Base-by-base conservation (phyloP, 768 basidiomycete genomes). In the Omphalotus guepiniiformis region DNA sequence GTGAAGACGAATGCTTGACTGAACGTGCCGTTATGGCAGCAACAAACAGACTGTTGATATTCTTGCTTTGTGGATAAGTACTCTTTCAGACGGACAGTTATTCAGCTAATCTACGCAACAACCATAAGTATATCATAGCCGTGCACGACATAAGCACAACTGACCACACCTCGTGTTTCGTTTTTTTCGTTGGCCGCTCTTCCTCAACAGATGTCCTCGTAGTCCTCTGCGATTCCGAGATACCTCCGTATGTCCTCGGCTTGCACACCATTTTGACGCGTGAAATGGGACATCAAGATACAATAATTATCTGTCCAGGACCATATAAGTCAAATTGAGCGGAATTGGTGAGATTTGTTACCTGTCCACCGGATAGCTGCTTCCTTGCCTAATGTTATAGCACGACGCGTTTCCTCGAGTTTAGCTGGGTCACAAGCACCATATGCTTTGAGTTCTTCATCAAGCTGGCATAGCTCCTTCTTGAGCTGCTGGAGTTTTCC, bases 291-390 rank as follows among this genome's bases (percentile, higher is more conserved):
- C 40, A 88, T 63, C 26, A 88, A 68, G 39, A 82, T 73, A 32
- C 76, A 67, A 62, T 85, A 88, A 55, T 90, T 88, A 53, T 90
- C 87, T 88, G 57, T 34, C 34, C 19, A 32, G 25, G 16, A 19
- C 11, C 40, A 42, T 42, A 30, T 42, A 18, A n/a, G 18, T 42
- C 38, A 39, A 36, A 22, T 6, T 27, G 26, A 23, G 6, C 5
- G 36, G 41, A 15, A 41, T 22, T 16, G n/a, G 38, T 8, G 18
- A 35, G 16, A 13, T 2, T 28, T 65, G 81, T 48, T 54, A 94
- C 93, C 93, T 28, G 93, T 97, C 88, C 92, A 93, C 12, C 90
- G 81, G 19, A 84, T 61, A 11, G 85, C 79, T 11, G 90, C 92
- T 59, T 95, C 91, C 52, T 85, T 88, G 3, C 88, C 90, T 12